These are phyloP conservation scores for Pseudozyma hubeiensis DNA, from an alignment of 1,284 basidiomycete genomes.

Conservation along the genomic window DNA sequence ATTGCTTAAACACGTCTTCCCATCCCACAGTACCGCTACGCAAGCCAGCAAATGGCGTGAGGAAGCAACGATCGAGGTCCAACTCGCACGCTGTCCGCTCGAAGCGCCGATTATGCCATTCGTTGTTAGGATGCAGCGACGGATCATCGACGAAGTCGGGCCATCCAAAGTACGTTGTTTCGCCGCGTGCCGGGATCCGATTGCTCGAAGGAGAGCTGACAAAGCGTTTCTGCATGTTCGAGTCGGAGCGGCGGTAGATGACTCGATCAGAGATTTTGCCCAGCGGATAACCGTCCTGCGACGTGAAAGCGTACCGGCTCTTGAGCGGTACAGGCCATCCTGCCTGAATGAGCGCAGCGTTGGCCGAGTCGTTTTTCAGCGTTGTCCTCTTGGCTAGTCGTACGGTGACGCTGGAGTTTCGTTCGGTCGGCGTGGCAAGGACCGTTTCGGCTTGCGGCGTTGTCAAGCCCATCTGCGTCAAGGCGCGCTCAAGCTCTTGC, in stretches of 20 bases:
- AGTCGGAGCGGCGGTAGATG: slow-evolving; percentile 14
- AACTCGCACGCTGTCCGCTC: slow-evolving; percentile 36
- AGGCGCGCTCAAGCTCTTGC: slow-evolving; percentile 10
- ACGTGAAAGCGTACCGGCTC: slow-evolving; percentile 27
- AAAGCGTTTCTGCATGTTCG: neutral
- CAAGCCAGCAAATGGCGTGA: slow-evolving; percentile 5
- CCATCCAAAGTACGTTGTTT: slow-evolving; percentile 20
- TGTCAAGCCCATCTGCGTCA: slow-evolving; percentile 31
- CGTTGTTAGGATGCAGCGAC: slow-evolving; percentile 3
- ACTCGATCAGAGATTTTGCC: slow-evolving; percentile 14
- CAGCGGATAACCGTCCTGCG: slow-evolving; percentile 41
- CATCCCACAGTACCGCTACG: slow-evolving; percentile 14
- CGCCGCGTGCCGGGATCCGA: slow-evolving; percentile 6
- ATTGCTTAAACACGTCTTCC: slow-evolving; percentile 46
- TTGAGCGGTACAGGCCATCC: slow-evolving; percentile 49
- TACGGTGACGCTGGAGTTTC: slow-evolving; percentile 20
- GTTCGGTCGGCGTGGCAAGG: neutral
- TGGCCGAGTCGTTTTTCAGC: slow-evolving; percentile 19
- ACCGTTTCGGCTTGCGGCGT: slow-evolving; percentile 9
- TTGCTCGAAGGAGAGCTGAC: neutral
- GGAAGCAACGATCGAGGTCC: slow-evolving; percentile 33
- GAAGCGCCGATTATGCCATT: slow-evolving; percentile 25
- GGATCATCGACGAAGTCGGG: slow-evolving; percentile 37
- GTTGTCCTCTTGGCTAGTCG: slow-evolving; percentile 23
- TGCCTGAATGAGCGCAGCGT: slow-evolving; percentile 25